Evolutionary conservation across 176 grass and related monocot species (phyloP).

Genomic region (Carex parvula): DNA sequence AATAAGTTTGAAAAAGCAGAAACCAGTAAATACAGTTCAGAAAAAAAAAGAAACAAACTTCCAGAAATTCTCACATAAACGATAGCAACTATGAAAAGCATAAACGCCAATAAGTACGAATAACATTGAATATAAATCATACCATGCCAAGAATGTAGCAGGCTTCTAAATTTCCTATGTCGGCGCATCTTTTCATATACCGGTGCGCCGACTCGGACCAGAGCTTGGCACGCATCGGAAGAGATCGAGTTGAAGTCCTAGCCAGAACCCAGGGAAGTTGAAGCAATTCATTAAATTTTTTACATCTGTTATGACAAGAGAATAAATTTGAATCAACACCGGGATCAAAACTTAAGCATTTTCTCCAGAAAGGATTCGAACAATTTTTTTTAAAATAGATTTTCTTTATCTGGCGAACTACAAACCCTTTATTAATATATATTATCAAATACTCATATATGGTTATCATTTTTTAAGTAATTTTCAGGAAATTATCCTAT

Average conservation of each 20-base stretch:
- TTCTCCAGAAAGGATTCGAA: too few species aligned
- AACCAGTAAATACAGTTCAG: too few species aligned
- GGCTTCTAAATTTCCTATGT: constrained; percentile 63
- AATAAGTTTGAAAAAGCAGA: background rate
- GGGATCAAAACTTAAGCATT: too few species aligned
- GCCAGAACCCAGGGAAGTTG: constrained; percentile 49
- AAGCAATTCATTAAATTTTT: constrained; percentile 41
- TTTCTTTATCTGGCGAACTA: too few species aligned
- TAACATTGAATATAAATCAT: background rate
- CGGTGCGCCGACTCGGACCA: constrained; percentile 61
- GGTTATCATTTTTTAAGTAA: too few species aligned
- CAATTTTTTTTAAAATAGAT: too few species aligned
- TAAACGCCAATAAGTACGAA: too few species aligned
- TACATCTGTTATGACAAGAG: constrained; percentile 45
- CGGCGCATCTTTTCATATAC: constrained; percentile 52
- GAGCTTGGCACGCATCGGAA: constrained; percentile 45
- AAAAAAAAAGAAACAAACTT: background rate
- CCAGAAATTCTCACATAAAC: too few species aligned
- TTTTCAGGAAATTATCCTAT: too few species aligned
- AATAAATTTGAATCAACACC: background rate
- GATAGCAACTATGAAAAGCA: too few species aligned
- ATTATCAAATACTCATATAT: too few species aligned
- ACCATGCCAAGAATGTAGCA: constrained; percentile 91
- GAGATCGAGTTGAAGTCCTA: constrained; percentile 44
- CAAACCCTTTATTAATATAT: too few species aligned